Conservation (phyloP, 495 filamentous ascomycete species). For the Chaetomidium leptoderma region DNA sequence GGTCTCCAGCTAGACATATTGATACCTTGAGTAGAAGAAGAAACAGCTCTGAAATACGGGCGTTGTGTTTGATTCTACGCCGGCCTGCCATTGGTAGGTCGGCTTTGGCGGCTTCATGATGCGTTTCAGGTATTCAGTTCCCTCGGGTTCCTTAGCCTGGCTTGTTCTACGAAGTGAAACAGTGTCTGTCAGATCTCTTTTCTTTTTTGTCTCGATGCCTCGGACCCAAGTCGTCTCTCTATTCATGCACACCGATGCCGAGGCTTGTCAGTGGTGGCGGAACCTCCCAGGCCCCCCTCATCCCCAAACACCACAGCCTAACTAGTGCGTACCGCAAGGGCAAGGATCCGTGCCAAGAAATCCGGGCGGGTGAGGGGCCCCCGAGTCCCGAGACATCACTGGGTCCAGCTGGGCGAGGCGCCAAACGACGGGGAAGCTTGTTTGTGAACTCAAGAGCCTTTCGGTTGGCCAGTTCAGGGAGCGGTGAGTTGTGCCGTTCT, state of each 20-base stretch:
- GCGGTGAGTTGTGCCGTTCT: too few relatives aligned
- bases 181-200: neutral
- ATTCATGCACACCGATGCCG: neutral
- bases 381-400: neutral
- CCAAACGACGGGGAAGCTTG: neutral
- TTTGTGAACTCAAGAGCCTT: neutral
- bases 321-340: slow-evolving; percentile 5
- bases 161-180: neutral
- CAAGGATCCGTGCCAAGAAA: slow-evolving; percentile 1
- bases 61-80: neutral
- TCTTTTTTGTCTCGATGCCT: neutral
- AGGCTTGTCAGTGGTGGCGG: slow-evolving; percentile 2
- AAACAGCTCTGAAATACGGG: neutral
- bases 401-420: neutral
- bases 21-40: neutral
- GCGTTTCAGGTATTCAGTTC: neutral
- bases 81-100: neutral
- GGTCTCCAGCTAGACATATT: neutral
- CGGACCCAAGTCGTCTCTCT: neutral
- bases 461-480: neutral
- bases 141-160: neutral
- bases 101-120: slow-evolving; percentile 3
- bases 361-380: neutral
- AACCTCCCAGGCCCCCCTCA: neutral
- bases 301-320: slow-evolving; percentile 1